Evolutionary conservation across 768 basidiomycete genomes (phyloP).

Genomic region (Jaapia argillacea): DNA sequence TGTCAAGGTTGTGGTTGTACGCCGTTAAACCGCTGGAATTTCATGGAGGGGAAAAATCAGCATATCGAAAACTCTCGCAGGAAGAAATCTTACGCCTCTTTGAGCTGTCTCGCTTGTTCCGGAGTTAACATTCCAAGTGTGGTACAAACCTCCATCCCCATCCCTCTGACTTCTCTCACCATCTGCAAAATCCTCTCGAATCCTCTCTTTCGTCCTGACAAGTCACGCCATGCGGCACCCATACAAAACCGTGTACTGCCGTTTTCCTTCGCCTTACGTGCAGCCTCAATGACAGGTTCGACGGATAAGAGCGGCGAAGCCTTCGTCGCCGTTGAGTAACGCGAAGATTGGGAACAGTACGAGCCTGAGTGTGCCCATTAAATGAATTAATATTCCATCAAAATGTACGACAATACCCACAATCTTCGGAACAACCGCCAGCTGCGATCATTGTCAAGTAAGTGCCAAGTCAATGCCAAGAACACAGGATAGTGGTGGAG

Average conservation of each 20-base stretch:
- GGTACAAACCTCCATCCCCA: constrained; percentile 99
- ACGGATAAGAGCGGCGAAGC: constrained; percentile 82
- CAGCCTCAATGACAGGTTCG: constrained; percentile 88
- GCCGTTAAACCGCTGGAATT: constrained; percentile 75
- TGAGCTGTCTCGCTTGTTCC: constrained; percentile 85
- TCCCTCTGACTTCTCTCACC: constrained; percentile 82
- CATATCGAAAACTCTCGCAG: neutral
- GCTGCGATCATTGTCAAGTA: constrained; percentile 31
- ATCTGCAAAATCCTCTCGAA: constrained; percentile 90
- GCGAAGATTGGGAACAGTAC: constrained; percentile 97
- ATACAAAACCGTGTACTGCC: constrained; percentile 98
- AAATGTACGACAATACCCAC: constrained; percentile 33
- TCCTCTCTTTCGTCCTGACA: constrained; percentile 85
- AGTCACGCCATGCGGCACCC: constrained; percentile 97
- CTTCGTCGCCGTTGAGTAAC: constrained; percentile 80
- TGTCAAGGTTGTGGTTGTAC: constrained; percentile 98
- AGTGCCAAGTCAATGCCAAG: neutral
- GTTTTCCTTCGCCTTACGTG: constrained; percentile 89
- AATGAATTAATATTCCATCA: neutral
- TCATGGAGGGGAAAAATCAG: neutral
- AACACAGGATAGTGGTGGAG: too few species aligned
- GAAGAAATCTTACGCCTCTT: constrained; percentile 66
- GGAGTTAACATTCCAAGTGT: constrained; percentile 95
- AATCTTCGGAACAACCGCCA: constrained; percentile 94
- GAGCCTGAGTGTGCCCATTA: constrained; percentile 48